Base-by-base conservation (phyloP, 2,329 filamentous ascomycete genomes). In the Penicillium psychrosexuale region DNA sequence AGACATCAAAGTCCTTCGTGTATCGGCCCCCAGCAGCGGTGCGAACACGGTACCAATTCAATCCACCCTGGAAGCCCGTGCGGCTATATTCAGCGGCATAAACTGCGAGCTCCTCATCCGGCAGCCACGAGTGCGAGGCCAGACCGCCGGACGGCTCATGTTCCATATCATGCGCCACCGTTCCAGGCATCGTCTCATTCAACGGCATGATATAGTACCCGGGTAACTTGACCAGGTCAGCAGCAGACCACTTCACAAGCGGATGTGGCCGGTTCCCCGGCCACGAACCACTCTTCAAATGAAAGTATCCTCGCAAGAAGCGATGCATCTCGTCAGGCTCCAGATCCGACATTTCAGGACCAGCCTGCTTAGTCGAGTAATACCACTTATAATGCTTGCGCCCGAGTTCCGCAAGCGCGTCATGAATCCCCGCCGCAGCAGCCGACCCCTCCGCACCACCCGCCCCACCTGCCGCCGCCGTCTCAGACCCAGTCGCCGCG, bases 341-440 rank as follows among this genome's bases (percentile, higher is more conserved):
- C 3, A 58, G 64, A 8, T 59, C 43, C 2, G 60, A 68, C 73
- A 76, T 76, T 24, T 76, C 72, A 1, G 50, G 31, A 55, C 68
- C 71, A n/a, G 73, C 70, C 6, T 63, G 53, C 2, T 60, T 58
- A 3, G 72, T 76, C 15, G 72, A 75, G 53, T 75, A 76, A 60
- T 76, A 88, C 80, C 80, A 86, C 69, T 87, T 86, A 75, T 89
- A 89, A 67, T 88, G 85, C 66, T 88, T 88, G n/a, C 80, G 77
- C 1, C 76, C 68, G 1, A 85, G 75, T 38, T 74, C 72, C 0
- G 80, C 80, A 2, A 88, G 78, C 3, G 80, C 80, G 19, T 74
- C 71, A 54, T 85, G 81, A n/a, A 88, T 19, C 27, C 84, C 77
- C 22, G 65, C 62, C n/a, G 61, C 61, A 15, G 59, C 58, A 17